Conservation (phyloP, 2,329 filamentous ascomycete genomes). For the Phaeoacremonium minimum region DNA sequence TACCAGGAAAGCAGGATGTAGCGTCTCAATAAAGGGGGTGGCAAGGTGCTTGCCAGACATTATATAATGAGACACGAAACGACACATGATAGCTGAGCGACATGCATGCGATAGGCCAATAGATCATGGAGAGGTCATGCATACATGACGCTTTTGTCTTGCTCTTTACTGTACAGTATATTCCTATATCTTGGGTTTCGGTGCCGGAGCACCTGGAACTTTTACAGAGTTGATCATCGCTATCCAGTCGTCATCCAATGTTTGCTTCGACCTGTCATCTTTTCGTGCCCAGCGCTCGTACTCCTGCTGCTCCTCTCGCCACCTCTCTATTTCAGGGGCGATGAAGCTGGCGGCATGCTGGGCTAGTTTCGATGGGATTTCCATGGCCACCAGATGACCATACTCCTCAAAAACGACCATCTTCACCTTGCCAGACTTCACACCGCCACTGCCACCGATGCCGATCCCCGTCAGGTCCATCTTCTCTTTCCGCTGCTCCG, state of each 20-base stretch:
- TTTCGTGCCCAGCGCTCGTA: slow-evolving; percentile 52
- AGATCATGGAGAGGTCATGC: too few relatives aligned
- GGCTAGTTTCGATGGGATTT: slow-evolving; percentile 65
- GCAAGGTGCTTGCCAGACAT: too few relatives aligned
- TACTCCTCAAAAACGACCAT: slow-evolving; percentile 58
- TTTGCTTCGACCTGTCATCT: slow-evolving; percentile 45
- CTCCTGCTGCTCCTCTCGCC: slow-evolving; percentile 50
- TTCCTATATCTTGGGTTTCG: slow-evolving; percentile 1
- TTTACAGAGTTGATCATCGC: slow-evolving; percentile 38
- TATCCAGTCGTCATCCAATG: slow-evolving; percentile 50
- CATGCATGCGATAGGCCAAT: too few relatives aligned
- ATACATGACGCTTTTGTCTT: too few relatives aligned
- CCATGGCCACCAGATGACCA: slow-evolving; percentile 84
- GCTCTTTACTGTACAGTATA: too few relatives aligned
- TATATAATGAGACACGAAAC: too few relatives aligned
- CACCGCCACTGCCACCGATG: slow-evolving; percentile 63
- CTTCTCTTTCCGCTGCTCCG: slow-evolving; percentile 50
- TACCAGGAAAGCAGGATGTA: slow-evolving; percentile 38
- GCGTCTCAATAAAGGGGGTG: too few relatives aligned
- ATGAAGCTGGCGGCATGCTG: slow-evolving; percentile 54
- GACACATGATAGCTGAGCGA: too few relatives aligned
- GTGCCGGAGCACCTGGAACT: slow-evolving; percentile 15
- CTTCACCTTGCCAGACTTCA: slow-evolving; percentile 60
- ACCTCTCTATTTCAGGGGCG: slow-evolving; percentile 48
- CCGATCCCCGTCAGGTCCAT: slow-evolving; percentile 60